phyloP scores from a whole-genome alignment of 306 rosid genomes.

The Quercus variabilis region DNA sequence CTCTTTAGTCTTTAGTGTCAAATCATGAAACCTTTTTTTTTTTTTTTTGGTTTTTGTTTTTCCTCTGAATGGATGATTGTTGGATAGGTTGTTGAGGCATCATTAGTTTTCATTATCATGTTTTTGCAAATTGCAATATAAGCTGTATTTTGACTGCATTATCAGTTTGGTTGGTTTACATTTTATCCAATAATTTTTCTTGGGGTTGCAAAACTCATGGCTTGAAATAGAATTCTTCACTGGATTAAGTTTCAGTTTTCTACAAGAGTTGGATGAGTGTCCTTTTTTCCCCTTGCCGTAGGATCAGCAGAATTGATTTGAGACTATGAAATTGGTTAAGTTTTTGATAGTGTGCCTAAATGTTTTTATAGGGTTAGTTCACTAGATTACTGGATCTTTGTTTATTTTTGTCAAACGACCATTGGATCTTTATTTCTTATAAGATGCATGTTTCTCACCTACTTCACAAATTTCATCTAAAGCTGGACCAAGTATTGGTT shows the following conservation, averaged over 20 bases:
- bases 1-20: too few species aligned
- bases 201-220: background rate
- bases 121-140: too few species aligned
- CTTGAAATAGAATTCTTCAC: background rate
- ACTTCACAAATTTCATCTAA: background rate
- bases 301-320: slow-evolving; percentile 14
- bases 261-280: background rate
- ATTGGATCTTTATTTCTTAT: background rate
- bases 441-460: background rate
- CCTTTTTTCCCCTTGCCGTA: background rate
- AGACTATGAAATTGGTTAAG: slow-evolving; percentile 15
- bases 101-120: too few species aligned
- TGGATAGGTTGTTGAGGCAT: too few species aligned
- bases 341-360: slow-evolving; percentile 4
- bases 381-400: too few species aligned
- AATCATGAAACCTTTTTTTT: too few species aligned
- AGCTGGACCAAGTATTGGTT: background rate
- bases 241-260: background rate
- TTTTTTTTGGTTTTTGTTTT: too few species aligned
- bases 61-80: too few species aligned
- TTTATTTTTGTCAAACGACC: too few species aligned
- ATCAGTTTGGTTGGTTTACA: too few species aligned
- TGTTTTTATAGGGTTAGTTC: background rate
- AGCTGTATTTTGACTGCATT: too few species aligned
- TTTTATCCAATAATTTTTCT: background rate